Percentiles rank a stretch among this genome's conserved stretches.
Evolutionary conservation across 371 early-diverging fungal genomes (phyloP).

Genomic region (Zychaea mexicana): DNA sequence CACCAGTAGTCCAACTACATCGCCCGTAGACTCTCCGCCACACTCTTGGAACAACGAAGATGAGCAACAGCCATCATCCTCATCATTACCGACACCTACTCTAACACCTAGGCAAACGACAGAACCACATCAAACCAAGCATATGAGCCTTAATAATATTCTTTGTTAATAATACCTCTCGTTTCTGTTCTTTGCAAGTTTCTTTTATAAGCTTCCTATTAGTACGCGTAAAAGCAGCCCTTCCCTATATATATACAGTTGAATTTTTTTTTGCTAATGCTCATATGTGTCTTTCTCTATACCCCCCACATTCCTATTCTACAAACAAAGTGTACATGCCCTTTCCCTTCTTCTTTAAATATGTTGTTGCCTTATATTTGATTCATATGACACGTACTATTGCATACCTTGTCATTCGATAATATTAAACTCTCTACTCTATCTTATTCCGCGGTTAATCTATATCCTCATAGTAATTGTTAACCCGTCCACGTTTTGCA

Average conservation of each 20-base stretch:
- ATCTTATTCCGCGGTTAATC: neutral
- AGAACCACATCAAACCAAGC: conserved; percentile 9
- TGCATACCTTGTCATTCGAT: neutral
- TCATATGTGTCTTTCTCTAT: too few species aligned
- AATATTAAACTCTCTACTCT: neutral
- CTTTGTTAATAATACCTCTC: conserved; percentile 7
- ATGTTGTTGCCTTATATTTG: too few species aligned
- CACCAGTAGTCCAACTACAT: neutral
- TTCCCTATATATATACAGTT: too few species aligned
- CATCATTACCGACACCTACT: conserved; percentile 14
- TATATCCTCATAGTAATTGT: neutral
- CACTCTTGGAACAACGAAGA: conserved; percentile 7
- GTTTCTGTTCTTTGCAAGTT: neutral
- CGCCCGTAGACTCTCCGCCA: conserved; percentile 1
- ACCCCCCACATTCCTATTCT: too few species aligned
- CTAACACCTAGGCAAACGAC: conserved; percentile 11
- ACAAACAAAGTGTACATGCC: too few species aligned
- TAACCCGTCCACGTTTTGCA: neutral
- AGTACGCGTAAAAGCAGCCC: too few species aligned
- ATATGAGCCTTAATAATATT: conserved; percentile 22
- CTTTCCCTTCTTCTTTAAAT: too few species aligned
- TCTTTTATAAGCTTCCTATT: neutral
- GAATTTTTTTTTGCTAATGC: too few species aligned
- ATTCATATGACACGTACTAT: too few species aligned
- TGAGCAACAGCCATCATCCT: conserved; percentile 3